phyloP scores from a whole-genome alignment of 352 stramenopile species.

The Phytophthora tubulina region DNA sequence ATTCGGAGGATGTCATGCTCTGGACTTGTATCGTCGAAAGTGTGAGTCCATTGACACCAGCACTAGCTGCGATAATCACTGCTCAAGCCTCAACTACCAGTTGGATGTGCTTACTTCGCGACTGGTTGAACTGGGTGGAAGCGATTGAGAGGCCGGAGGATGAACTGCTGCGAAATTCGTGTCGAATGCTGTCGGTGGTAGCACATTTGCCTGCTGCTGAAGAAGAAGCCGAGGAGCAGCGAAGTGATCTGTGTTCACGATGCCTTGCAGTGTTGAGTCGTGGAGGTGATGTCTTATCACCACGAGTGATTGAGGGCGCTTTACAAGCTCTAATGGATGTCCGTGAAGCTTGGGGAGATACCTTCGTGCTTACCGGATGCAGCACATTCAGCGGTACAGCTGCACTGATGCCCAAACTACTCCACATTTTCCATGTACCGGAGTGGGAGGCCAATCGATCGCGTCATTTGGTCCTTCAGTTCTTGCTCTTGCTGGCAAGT shows the following conservation, averaged over 20 bases:
- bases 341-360: slow-evolving; percentile 43
- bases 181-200: slow-evolving; percentile 36
- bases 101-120: slow-evolving; percentile 38
- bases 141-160: slow-evolving; percentile 3
- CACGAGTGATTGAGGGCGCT: slow-evolving; percentile 30
- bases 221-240: slow-evolving; percentile 16
- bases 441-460: slow-evolving; percentile 32
- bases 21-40: slow-evolving; percentile 49
- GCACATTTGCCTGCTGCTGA: slow-evolving; percentile 15
- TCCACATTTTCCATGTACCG: slow-evolving; percentile 49
- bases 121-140: slow-evolving; percentile 32
- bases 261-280: slow-evolving; percentile 29
- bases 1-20: slow-evolving; percentile 38
- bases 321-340: slow-evolving; percentile 44
- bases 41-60: slow-evolving; percentile 26
- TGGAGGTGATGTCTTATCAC: slow-evolving; percentile 11
- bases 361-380: slow-evolving; percentile 41
- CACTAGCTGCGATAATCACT: slow-evolving; percentile 25
- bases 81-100: slow-evolving; percentile 20
- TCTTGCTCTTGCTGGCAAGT: slow-evolving; percentile 67
- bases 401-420: slow-evolving; percentile 45
- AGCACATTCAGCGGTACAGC: slow-evolving; percentile 23
- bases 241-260: slow-evolving; percentile 26
- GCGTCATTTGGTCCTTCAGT: slow-evolving; percentile 57
- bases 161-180: slow-evolving; percentile 36